Conservation (phyloP, 140 eudicot genomes). For the Ambrosia hybrid region DNA sequence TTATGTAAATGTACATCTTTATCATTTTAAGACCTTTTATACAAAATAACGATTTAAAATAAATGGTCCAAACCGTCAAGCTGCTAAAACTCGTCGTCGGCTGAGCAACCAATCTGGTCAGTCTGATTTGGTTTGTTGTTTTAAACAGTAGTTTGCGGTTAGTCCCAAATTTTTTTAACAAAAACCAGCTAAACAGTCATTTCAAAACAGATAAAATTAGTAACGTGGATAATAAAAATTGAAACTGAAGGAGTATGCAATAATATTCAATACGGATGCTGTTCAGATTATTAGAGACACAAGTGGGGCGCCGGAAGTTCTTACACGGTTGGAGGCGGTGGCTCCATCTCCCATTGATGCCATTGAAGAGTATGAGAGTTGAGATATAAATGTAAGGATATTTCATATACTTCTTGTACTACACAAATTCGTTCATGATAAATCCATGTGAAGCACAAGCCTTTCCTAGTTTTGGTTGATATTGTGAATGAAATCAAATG, state of each 20-base stretch:
- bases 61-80: too few relatives aligned
- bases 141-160: too few relatives aligned
- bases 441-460: conserved; percentile 5
- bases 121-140: too few relatives aligned
- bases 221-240: too few relatives aligned
- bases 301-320: conserved; percentile 79
- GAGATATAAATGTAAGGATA: conserved; percentile 23
- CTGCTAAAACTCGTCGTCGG: too few relatives aligned
- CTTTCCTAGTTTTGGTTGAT: background rate
- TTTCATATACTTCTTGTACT: conserved; percentile 15
- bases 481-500: conserved; percentile 16
- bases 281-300: conserved; percentile 75
- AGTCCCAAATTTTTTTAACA: too few relatives aligned
- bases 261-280: background rate
- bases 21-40: too few relatives aligned
- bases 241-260: background rate
- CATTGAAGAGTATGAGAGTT: conserved; percentile 52
- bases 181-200: too few relatives aligned
- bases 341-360: conserved; percentile 43
- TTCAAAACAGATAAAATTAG: too few relatives aligned
- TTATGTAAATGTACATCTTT: too few relatives aligned
- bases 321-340: conserved; percentile 51
- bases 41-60: too few relatives aligned
- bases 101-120: too few relatives aligned
- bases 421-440: background rate